Evolutionary conservation across 768 basidiomycete species (phyloP).

Genomic region (Mycena leptocephala): DNA sequence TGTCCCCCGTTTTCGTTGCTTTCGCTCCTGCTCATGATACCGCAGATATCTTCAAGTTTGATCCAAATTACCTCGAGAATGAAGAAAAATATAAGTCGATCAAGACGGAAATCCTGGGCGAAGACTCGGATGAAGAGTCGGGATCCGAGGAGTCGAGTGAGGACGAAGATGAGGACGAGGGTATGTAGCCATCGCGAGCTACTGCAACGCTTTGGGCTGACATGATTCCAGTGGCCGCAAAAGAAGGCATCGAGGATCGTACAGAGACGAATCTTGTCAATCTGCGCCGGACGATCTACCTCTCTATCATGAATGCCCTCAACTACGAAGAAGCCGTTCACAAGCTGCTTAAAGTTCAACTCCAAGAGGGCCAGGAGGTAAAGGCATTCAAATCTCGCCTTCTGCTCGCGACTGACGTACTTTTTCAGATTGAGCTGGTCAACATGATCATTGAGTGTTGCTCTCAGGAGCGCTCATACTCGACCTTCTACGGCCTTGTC

Average conservation of each 20-base stretch:
- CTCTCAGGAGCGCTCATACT: slow-evolving; percentile 98
- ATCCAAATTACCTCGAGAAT: slow-evolving; percentile 89
- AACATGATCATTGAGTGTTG: slow-evolving; percentile 99
- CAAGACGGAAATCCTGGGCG: slow-evolving; percentile 94
- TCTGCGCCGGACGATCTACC: slow-evolving; percentile 92
- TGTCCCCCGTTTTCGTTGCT: slow-evolving; percentile 49
- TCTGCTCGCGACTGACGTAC: not conserved
- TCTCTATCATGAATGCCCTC: slow-evolving; percentile 99
- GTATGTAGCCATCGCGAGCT: slow-evolving; percentile 37
- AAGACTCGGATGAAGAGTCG: slow-evolving; percentile 84
- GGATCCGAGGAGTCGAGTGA: slow-evolving; percentile 78
- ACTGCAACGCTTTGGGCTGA: not conserved
- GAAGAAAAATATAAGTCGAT: slow-evolving; percentile 96
- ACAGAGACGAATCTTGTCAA: slow-evolving; percentile 98
- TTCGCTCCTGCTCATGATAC: not conserved
- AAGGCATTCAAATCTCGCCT: not conserved
- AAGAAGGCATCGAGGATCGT: slow-evolving; percentile 93
- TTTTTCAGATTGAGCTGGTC: slow-evolving; percentile 88
- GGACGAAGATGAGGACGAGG: slow-evolving; percentile 71
- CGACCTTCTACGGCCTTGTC: slow-evolving; percentile 96
- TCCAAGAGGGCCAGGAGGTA: slow-evolving; percentile 96
- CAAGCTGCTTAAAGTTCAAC: slow-evolving; percentile 94
- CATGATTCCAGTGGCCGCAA: slow-evolving; percentile 69
- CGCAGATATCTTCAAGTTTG: slow-evolving; percentile 95
- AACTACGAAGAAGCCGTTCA: slow-evolving; percentile 99